Base-by-base conservation (phyloP, 2,329 filamentous ascomycete genomes). In the Sclerotinia subarctica region DNA sequence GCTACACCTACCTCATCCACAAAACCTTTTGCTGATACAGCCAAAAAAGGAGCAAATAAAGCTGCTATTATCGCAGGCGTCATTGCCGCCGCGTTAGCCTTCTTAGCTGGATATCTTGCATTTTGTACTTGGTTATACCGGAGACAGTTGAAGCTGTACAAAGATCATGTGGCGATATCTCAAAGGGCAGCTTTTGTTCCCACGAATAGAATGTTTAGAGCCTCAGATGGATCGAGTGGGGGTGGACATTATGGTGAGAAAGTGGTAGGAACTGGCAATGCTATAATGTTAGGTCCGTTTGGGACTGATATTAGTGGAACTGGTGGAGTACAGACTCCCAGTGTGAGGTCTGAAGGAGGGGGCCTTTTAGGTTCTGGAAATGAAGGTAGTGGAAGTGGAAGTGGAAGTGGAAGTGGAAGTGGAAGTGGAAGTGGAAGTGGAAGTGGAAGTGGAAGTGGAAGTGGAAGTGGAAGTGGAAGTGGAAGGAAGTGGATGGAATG, bases 111-210 rank as follows among this genome's bases (percentile, higher is more conserved):
- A 1, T 92, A 91, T 76, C 83, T 91, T 17, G 88, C 86, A 57
- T 92, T 90, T 81, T 91, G 88, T 78, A 84, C 86, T 24, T 92
- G 88, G 86, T 80, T 93, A 10, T 93, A 93, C 80, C 84, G 89
- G 38, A 88, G 88, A 60, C 90, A 91, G 77, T 84, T 93, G 21
- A 78, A 81, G 42, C 84, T 90, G 13, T 93, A 92, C 81, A 88
- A 89, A 78, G 81, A 84, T 46, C 90, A 93, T 75, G 84, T 91
- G 44, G 86, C 87, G 1, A 85, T 89, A 74, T 81, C 85, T 1
- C 89, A 91, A 74, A 82, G 84, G 5, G 85, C 86, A 63, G 79
- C 80, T 1, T 80, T 79, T n/a, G 78, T 44, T 7, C 62, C 62
- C 19, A 44, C 35, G 4, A 53, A 29, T 32, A 47, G 29, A 26